Conservation (phyloP, 2,329 filamentous ascomycete species). For the Blastomyces percursus region DNA sequence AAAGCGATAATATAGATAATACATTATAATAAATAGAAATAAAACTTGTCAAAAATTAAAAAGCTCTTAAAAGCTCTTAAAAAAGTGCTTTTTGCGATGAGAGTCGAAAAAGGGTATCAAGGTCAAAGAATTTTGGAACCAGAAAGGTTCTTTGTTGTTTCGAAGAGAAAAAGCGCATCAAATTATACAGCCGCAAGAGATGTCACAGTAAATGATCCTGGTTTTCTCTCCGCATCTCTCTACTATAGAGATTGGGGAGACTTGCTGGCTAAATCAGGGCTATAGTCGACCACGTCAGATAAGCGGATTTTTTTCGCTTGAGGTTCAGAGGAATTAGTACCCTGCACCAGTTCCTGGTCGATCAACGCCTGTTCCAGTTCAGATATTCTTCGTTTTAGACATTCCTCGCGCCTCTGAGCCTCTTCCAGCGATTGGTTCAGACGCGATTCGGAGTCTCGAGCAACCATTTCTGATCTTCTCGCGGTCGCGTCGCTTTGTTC, state of each 20-base stretch:
- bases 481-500: slow-evolving; percentile 65
- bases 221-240: no score
- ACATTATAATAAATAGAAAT: slow-evolving; percentile 2
- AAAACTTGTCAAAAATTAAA: slow-evolving; percentile 1
- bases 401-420: slow-evolving; percentile 65
- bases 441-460: slow-evolving; percentile 43
- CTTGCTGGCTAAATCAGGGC: slow-evolving; percentile 16
- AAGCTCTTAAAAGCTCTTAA: neutral
- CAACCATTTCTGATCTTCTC: slow-evolving; percentile 47
- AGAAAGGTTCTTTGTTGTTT: neutral
- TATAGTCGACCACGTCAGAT: slow-evolving; percentile 43
- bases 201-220: neutral
- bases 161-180: neutral
- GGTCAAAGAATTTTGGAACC: neutral
- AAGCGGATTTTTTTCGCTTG: slow-evolving; percentile 47
- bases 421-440: slow-evolving; percentile 60
- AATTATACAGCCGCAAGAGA: neutral
- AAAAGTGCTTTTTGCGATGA: slow-evolving; percentile 1
- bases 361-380: slow-evolving; percentile 54
- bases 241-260: slow-evolving; percentile 4
- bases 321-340: slow-evolving; percentile 31
- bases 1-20: neutral
- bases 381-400: slow-evolving; percentile 69
- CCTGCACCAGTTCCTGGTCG: slow-evolving; percentile 18
- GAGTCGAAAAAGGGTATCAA: slow-evolving; percentile 9